A percentile compares a stretch with the other conserved stretches of the same genome.
Conservation (phyloP, 208 protist species). For the Trichomonas tenax region DNA sequence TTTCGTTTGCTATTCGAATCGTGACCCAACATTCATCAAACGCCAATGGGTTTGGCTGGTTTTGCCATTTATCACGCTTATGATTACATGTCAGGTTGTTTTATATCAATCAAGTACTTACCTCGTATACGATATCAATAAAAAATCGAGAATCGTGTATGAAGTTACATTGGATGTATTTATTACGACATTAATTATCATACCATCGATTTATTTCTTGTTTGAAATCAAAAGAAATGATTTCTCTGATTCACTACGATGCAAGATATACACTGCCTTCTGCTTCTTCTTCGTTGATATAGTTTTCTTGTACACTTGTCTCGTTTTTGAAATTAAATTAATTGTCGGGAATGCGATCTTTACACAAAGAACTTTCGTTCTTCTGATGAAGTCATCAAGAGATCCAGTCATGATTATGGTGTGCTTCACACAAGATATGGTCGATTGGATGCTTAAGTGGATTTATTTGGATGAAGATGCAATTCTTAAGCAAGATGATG, state of each 20-base stretch:
- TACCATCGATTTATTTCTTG: background rate
- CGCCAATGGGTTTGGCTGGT: background rate
- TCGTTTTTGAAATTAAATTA: background rate
- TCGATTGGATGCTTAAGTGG: background rate
- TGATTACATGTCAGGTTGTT: background rate
- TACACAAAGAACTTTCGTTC: background rate
- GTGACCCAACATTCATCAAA: background rate
- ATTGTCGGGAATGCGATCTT: background rate
- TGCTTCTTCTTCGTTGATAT: background rate
- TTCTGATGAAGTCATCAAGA: background rate
- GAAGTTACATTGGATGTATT: background rate
- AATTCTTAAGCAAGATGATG: background rate
- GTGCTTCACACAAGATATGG: background rate
- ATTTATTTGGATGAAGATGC: background rate
- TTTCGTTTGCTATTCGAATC: background rate
- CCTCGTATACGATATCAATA: background rate
- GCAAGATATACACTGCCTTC: background rate
- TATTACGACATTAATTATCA: background rate
- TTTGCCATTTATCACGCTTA: background rate
- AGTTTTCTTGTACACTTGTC: background rate
- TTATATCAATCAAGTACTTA: background rate
- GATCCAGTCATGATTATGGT: background rate
- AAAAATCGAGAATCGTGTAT: background rate
- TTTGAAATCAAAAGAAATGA: background rate
- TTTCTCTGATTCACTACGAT: background rate